These are phyloP conservation scores for Botrytis elliptica DNA, from an alignment of 2,329 filamentous ascomycete species.

Conservation along the genomic window DNA sequence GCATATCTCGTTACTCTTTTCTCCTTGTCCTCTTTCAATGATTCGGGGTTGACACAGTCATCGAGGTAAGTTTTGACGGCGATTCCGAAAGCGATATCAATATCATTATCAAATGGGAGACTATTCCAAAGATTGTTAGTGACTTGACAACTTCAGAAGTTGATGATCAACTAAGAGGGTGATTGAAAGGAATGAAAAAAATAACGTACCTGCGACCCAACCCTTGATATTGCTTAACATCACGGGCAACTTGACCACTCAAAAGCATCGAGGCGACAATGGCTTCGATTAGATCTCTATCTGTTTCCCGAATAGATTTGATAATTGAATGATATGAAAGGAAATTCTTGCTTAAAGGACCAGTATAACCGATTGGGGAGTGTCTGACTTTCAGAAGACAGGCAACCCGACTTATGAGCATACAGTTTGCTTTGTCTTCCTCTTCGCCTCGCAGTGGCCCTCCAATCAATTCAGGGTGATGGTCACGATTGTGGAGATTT, in stretches of 20 bases:
- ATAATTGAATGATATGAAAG: constrained; percentile 83
- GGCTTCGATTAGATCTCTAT: constrained; percentile 83
- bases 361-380: constrained; percentile 85
- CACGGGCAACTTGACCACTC: constrained; percentile 74
- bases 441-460: constrained; percentile 58
- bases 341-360: constrained; percentile 86
- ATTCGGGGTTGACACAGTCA: constrained; percentile 60
- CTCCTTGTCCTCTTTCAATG: constrained; percentile 50
- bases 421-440: constrained; percentile 73
- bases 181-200: constrained; percentile 7
- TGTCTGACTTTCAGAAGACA: constrained; percentile 81
- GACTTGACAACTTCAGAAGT: not conserved
- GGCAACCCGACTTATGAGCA: constrained; percentile 83
- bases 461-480: constrained; percentile 54
- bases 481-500: constrained; percentile 69
- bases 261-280: constrained; percentile 78
- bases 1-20: constrained; percentile 44
- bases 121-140: constrained; percentile 38
- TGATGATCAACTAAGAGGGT: not conserved
- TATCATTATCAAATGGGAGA: constrained; percentile 66
- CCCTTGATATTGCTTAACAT: constrained; percentile 55
- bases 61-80: constrained; percentile 78
- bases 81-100: constrained; percentile 74
- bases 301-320: constrained; percentile 71
- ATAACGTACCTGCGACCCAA: constrained; percentile 66